A percentile compares a stretch with the other conserved stretches of the same genome.
These are phyloP conservation scores for Suillus variegatus DNA, from an alignment of 768 basidiomycete species.

Conservation along the genomic window DNA sequence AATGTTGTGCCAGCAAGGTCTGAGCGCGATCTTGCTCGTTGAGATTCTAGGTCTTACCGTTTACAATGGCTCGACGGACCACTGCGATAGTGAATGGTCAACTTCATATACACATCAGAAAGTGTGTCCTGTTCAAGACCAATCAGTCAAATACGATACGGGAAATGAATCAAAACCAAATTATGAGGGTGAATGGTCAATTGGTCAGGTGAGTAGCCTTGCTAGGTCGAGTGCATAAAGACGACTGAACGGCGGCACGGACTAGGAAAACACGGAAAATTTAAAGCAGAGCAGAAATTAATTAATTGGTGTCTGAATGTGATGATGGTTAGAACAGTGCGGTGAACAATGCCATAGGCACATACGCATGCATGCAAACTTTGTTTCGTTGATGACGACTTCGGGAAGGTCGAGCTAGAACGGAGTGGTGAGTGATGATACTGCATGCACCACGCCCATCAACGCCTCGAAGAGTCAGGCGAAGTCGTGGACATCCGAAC, in stretches of 20 bases:
- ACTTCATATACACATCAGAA: neutral
- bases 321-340: neutral
- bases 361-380: neutral
- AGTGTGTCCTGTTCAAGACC: conserved; percentile 48
- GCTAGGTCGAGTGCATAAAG: neutral
- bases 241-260: neutral
- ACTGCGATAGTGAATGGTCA: neutral
- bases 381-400: neutral
- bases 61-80: conserved; percentile 9
- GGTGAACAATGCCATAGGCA: neutral
- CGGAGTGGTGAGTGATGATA: neutral
- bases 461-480: neutral
- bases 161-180: neutral
- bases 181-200: neutral
- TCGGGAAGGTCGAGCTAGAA: neutral
- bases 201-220: too few relatives aligned
- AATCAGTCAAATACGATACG: neutral
- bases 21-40: conserved; percentile 62
- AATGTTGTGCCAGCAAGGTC: conserved; percentile 67
- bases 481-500: neutral
- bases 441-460: neutral
- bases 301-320: neutral
- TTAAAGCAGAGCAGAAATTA: too few relatives aligned
- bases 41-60: conserved; percentile 55
- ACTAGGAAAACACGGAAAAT: neutral